Evolutionary conservation across 805 yeast genomes (phyloP).

Genomic region (Candida tammaniensis): DNA sequence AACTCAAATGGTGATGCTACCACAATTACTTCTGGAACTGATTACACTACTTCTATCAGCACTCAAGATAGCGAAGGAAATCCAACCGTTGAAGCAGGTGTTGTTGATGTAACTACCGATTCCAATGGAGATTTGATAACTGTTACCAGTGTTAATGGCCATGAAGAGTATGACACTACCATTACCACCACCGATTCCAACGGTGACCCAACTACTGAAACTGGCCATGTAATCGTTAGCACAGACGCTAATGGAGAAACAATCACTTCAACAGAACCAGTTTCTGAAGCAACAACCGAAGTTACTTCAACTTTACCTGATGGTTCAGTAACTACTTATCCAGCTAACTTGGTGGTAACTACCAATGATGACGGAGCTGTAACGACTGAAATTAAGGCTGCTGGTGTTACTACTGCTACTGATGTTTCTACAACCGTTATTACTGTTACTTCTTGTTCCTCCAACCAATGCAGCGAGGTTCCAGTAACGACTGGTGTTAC

Average conservation of each 20-base stretch:
- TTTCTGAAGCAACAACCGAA: slow-evolving; percentile 12
- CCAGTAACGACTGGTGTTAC: slow-evolving; percentile 34
- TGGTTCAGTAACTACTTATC: slow-evolving; percentile 12
- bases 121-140: slow-evolving; percentile 10
- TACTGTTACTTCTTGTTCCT: slow-evolving; percentile 33
- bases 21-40: slow-evolving; percentile 12
- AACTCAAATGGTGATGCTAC: slow-evolving; percentile 15
- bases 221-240: slow-evolving; percentile 14
- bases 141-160: slow-evolving; percentile 7
- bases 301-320: slow-evolving; percentile 11
- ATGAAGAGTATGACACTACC: too few species aligned
- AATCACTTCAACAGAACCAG: slow-evolving; percentile 11
- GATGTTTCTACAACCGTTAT: slow-evolving; percentile 23
- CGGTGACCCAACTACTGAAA: slow-evolving; percentile 9
- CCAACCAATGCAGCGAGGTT: slow-evolving; percentile 22
- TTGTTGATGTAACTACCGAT: slow-evolving; percentile 16
- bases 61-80: slow-evolving; percentile 12
- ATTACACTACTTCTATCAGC: slow-evolving; percentile 14
- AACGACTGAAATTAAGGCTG: slow-evolving; percentile 8
- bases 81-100: slow-evolving; percentile 13
- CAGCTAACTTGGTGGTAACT: slow-evolving; percentile 12
- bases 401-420: slow-evolving; percentile 5
- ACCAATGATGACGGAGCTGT: slow-evolving; percentile 12
- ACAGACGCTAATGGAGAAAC: slow-evolving; percentile 13
- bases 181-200: slow-evolving; percentile 13